Evolutionary conservation across 768 basidiomycete genomes (phyloP), one percentile per base, ranked within the genome.

Genomic region (Serendipita sp.): DNA sequence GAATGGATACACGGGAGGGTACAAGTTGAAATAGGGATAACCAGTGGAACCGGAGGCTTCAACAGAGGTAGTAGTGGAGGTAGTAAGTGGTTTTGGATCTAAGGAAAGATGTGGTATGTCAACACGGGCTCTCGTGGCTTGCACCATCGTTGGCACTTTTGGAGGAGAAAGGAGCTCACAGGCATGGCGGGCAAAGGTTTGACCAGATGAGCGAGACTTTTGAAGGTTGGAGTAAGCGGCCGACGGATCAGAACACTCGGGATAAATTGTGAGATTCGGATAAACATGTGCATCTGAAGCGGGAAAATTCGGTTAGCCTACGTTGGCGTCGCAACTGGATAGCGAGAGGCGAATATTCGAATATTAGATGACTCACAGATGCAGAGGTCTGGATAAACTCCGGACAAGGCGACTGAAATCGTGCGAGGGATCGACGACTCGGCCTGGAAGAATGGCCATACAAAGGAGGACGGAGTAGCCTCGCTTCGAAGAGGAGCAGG

Each of bases 11-110:
- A 54, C 62, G 3, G 46, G 23, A 8, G 67, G 66, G 44, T 68
- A 68, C 16, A 68, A 30, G 32, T 68, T 56, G 52, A 68, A 66
- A 54, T 44, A 44, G 13, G 63, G 63, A 54, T 68, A 68, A 36
- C 62, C 15, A 2, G 52, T 7, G 41, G 65, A 32, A 10, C 44
- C 44, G 18, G 44, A 18, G 58, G 48, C 45, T 10, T 44, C 23
- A 30, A 18, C 63, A 10, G 3, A 15, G 32, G 5, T 38, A 8
- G 10, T 3, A 34, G 23, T 46, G 3, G 32, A 10, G 3, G 35
- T 16, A 16, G 16, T 58, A 41, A 48, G 15, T 18, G 48, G 30
- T 32, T 18, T n/a, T 60, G 56, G 30, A 60, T 16, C 28, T 60
- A 35, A 4, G 4, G 10, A 35, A 60, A 28, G 56, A 60, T 3